A percentile compares a stretch with the other conserved stretches of the same genome.
These are phyloP conservation scores for Coniferiporia sulphurascens DNA, from an alignment of 1,284 basidiomycete species.

Conservation along the genomic window DNA sequence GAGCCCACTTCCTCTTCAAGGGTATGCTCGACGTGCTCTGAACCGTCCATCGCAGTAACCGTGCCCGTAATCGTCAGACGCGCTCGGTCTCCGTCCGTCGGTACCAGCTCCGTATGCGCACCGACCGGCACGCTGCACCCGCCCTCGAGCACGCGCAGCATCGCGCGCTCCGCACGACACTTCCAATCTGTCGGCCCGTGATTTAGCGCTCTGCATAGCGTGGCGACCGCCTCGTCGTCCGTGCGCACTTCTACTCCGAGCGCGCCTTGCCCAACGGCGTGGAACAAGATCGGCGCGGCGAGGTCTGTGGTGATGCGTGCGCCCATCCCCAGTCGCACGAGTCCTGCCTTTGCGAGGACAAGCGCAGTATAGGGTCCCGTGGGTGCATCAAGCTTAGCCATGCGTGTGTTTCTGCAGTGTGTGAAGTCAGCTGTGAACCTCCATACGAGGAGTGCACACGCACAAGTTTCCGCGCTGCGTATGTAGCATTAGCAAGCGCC, in stretches of 20 bases:
- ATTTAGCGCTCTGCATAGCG: conserved; percentile 62
- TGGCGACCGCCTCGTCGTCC: conserved; percentile 57
- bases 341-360: conserved; percentile 91
- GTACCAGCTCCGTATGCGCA: conserved; percentile 52
- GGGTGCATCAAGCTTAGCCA: conserved; percentile 87
- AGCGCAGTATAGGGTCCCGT: conserved; percentile 84
- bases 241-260: conserved; percentile 84
- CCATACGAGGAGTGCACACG: conserved; percentile 27
- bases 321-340: conserved; percentile 79
- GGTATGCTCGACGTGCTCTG: conserved; percentile 63
- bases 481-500: neutral
- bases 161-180: conserved; percentile 82
- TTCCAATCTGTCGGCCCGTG: conserved; percentile 75
- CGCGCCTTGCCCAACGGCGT: conserved; percentile 95
- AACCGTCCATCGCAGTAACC: conserved; percentile 76
- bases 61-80: conserved; percentile 67
- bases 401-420: conserved; percentile 70
- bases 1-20: conserved; percentile 50
- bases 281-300: conserved; percentile 68
- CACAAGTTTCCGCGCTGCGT: conserved; percentile 75
- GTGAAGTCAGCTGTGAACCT: neutral
- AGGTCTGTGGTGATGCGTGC: conserved; percentile 79
- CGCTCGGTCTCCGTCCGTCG: conserved; percentile 30
- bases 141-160: conserved; percentile 86
- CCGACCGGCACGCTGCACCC: conserved; percentile 99